Evolutionary conservation across 768 basidiomycete genomes (phyloP).

Genomic region (Boletus sensibilis): DNA sequence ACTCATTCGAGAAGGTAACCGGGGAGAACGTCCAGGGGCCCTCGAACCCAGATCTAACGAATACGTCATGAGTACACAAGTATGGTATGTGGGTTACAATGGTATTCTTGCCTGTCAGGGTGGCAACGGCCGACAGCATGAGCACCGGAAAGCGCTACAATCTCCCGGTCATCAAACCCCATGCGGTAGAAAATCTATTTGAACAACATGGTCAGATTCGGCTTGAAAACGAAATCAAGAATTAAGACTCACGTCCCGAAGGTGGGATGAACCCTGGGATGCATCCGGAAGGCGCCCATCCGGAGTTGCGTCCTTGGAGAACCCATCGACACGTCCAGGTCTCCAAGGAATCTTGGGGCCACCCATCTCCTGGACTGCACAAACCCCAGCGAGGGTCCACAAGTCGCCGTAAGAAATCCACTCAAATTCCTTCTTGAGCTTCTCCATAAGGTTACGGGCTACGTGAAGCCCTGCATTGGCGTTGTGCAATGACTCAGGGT

Average conservation of each 20-base stretch:
- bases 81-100: background rate
- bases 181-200: constrained; percentile 67
- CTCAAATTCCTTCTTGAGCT: constrained; percentile 80
- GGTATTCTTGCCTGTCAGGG: constrained; percentile 54
- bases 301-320: constrained; percentile 69
- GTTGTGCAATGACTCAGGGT: constrained; percentile 78
- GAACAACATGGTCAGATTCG: background rate
- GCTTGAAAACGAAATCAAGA: background rate
- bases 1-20: constrained; percentile 84
- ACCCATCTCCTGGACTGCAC: constrained; percentile 88
- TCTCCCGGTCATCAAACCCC: constrained; percentile 96
- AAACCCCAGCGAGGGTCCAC: constrained; percentile 95
- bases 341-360: constrained; percentile 95
- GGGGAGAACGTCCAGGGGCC: constrained; percentile 97
- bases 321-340: constrained; percentile 88
- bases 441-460: constrained; percentile 81
- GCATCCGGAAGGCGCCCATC: constrained; percentile 92
- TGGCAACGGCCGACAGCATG: constrained; percentile 98
- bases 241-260: constrained; percentile 59
- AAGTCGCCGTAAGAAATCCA: constrained; percentile 97
- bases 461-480: constrained; percentile 83
- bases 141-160: constrained; percentile 90
- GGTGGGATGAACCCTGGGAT: constrained; percentile 76
- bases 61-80: background rate
- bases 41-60: constrained; percentile 67